Evolutionary conservation across 75 land plant species (phyloP), one percentile per base, ranked within the genome.

Genomic region (Chamaecyparis obtusa): DNA sequence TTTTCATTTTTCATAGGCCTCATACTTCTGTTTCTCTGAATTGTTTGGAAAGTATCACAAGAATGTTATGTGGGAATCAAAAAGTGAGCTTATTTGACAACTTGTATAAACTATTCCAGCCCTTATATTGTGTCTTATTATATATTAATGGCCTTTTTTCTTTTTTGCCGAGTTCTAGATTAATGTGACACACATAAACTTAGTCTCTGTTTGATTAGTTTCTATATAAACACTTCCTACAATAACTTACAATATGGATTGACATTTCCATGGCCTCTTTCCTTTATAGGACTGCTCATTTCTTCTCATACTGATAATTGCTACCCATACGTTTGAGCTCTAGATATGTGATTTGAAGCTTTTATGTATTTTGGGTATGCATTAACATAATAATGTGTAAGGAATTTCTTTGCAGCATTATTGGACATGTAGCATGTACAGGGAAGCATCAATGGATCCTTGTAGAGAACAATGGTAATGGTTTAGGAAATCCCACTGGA

Each of bases 391-490:
- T 17, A 27, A 51, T 2, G 27, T 8, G 8, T 39, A 19, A 37
- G 35, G 44, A 77, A 77, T 77, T 37, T 37, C 43, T 39, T 72
- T 87, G 43, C 92, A 95, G 97, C 71, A 71, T 89, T 79, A 89
- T 96, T 49, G 97, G 97, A 36, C 69, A 83, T 81, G 95, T 92
- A 33, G 97, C 97, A 84, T 84, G 55, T 32, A 83, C 90, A 6
- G 93, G 92, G 21, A 89, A 85, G 39, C 91, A 93, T 88, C 84
- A 72, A 6, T 96, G 97, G 97, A 80, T 91, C 55, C 85, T 88
- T 74, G 69, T 84, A 56, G 85, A 51, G 27, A 78, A 51, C 17
- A 64, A 64, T 64, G n/a, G 55, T 21, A 15, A 19, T 83, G 55
- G 0, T 83, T 37, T 77, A 77, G 44, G 44, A 39, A 77, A 77